Evolutionary conservation across 164 flowering plant species (phyloP).

Genomic region (Piper betle): DNA sequence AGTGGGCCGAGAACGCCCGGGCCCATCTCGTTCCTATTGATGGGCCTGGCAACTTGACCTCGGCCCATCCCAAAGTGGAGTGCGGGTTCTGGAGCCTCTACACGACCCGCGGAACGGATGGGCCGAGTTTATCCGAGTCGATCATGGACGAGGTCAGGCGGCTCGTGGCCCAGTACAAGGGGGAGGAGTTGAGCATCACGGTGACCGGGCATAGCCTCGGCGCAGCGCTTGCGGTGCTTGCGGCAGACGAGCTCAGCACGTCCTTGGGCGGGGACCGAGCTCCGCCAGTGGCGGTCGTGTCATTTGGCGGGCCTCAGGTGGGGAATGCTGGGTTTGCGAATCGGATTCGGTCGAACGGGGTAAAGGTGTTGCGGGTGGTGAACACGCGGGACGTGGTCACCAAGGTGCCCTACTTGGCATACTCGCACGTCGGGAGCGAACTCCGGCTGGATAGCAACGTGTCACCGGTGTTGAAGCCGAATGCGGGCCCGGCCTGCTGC

Average conservation of each 20-base stretch:
- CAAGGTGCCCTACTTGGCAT: conserved; percentile 57
- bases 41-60: neutral
- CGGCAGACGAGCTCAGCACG: conserved; percentile 30
- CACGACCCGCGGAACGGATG: conserved; percentile 37
- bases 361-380: conserved; percentile 19
- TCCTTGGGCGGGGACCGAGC: conserved; percentile 8
- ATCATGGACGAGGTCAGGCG: conserved; percentile 44
- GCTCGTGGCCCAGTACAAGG: conserved; percentile 44
- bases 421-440: conserved; percentile 77
- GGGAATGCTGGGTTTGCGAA: conserved; percentile 55
- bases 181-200: conserved; percentile 64
- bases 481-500: conserved; percentile 34
- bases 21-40: conserved; percentile 28
- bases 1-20: conserved; percentile 84
- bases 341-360: conserved; percentile 39
- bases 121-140: conserved; percentile 54
- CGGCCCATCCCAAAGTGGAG: conserved; percentile 47
- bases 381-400: conserved; percentile 77
- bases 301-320: conserved; percentile 88
- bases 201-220: too few relatives aligned
- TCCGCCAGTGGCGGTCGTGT: conserved; percentile 22
- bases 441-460: conserved; percentile 21
- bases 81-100: conserved; percentile 32
- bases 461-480: neutral
- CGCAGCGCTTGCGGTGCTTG: too few relatives aligned